These are phyloP conservation scores for Neospora caninum DNA, from an alignment of 169 alveolate species.

Conservation along the genomic window DNA sequence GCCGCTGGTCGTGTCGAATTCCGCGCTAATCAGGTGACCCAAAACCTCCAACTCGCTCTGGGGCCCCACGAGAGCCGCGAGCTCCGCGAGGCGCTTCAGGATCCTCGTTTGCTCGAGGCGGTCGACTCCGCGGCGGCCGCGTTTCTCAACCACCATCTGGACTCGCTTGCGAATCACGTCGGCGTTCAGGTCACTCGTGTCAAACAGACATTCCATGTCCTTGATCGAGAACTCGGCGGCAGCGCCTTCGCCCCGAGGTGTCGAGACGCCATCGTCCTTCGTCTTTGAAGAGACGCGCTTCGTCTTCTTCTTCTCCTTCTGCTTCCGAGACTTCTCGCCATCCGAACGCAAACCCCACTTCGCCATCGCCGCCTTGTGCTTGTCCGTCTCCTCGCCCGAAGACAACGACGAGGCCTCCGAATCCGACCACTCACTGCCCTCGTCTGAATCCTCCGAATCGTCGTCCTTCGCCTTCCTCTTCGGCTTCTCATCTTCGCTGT, in stretches of 20 bases:
- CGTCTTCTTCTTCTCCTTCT: conserved; percentile 77
- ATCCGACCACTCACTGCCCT: conserved; percentile 67
- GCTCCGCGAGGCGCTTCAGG: conserved; percentile 83
- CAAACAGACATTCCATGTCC: conserved; percentile 80
- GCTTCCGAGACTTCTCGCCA: conserved; percentile 81
- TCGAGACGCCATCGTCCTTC: conserved; percentile 72
- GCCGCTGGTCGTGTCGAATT: conserved; percentile 88
- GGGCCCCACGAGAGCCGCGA: conserved; percentile 68
- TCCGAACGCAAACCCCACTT: conserved; percentile 74
- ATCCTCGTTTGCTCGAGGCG: conserved; percentile 85
- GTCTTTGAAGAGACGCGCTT: conserved; percentile 77
- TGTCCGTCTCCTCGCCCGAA: conserved; percentile 63
- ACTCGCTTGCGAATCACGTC: conserved; percentile 83
- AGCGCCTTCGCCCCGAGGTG: conserved; percentile 37
- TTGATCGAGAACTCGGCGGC: conserved; percentile 56
- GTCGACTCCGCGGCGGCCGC: conserved; percentile 91
- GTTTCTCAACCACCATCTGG: conserved; percentile 85
- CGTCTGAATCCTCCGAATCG: conserved; percentile 39
- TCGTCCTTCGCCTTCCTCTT: conserved; percentile 45
- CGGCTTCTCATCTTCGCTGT: conserved; percentile 4
- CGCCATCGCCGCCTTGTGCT: conserved; percentile 65
- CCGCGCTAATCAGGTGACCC: conserved; percentile 86
- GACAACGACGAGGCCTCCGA: conserved; percentile 52
- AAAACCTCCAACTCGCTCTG: conserved; percentile 85
- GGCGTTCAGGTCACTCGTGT: conserved; percentile 79